phyloP scores from a whole-genome alignment of 2,329 filamentous ascomycete genomes.

The Epichloe aotearoae region DNA sequence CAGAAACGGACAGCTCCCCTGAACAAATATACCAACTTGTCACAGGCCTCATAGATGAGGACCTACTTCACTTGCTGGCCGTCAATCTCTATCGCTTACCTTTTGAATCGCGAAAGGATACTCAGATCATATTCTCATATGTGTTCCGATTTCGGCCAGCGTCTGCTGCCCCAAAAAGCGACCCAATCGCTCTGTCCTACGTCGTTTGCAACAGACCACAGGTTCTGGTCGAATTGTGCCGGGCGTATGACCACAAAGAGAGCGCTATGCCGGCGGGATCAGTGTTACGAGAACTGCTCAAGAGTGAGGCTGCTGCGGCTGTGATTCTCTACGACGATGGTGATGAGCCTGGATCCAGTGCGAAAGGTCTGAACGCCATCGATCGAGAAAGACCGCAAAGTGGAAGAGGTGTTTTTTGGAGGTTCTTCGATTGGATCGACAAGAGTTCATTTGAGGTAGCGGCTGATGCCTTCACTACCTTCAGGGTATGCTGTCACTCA shows the following conservation, averaged over 20 bases:
- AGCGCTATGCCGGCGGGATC: conserved; percentile 86
- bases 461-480: conserved; percentile 94
- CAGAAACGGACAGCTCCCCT: conserved; percentile 79
- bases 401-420: conserved; percentile 85
- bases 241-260: conserved; percentile 79
- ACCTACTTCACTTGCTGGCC: conserved; percentile 74
- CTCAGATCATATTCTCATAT: conserved; percentile 90
- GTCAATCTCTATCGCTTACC: conserved; percentile 72
- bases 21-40: conserved; percentile 83
- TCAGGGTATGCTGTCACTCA: conserved; percentile 49
- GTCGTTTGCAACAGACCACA: conserved; percentile 78
- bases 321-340: conserved; percentile 90
- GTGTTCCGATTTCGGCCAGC: conserved; percentile 79
- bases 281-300: conserved; percentile 74
- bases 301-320: conserved; percentile 80
- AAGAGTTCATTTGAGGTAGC: conserved; percentile 93
- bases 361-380: conserved; percentile 65
- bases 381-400: conserved; percentile 63
- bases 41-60: conserved; percentile 73
- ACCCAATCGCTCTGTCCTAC: conserved; percentile 77
- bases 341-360: conserved; percentile 52
- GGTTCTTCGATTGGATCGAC: conserved; percentile 95
- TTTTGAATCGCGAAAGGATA: conserved; percentile 93
- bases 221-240: conserved; percentile 76
- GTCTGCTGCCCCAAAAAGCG: conserved; percentile 50